Percentiles rank a stretch among this genome's conserved stretches.
phyloP scores from a whole-genome alignment of 768 basidiomycete species.

The Amanita exitialis region DNA sequence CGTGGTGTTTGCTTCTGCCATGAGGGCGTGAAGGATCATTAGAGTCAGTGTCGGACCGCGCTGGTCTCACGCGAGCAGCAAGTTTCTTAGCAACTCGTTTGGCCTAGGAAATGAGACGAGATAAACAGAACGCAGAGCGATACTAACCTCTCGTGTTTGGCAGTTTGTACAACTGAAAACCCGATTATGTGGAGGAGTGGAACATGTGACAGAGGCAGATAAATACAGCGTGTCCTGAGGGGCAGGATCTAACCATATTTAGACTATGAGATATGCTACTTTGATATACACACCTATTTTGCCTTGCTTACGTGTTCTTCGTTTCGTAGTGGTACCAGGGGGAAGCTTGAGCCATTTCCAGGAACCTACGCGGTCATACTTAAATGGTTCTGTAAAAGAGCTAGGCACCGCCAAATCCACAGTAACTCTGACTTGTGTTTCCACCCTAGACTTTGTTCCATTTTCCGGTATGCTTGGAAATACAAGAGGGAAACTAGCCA shows the following conservation, averaged over 20 bases:
- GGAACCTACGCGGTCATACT: conserved; percentile 75
- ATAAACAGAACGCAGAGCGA: not conserved
- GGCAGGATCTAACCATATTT: conserved; percentile 41
- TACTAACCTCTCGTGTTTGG: conserved; percentile 66
- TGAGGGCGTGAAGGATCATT: conserved; percentile 33
- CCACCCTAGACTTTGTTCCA: conserved; percentile 89
- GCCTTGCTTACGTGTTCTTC: conserved; percentile 72
- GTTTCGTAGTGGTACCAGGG: conserved; percentile 76
- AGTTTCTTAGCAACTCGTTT: conserved; percentile 87
- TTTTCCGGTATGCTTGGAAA: conserved; percentile 74
- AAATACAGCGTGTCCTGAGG: conserved; percentile 65
- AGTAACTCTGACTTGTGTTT: conserved; percentile 84
- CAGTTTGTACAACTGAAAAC: conserved; percentile 85
- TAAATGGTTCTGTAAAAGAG: conserved; percentile 47
- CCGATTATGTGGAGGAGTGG: conserved; percentile 65
- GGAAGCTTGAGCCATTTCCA: conserved; percentile 87
- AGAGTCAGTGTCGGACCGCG: conserved; percentile 66
- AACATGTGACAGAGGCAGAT: conserved; percentile 67
- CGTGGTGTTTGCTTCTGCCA: conserved; percentile 37
- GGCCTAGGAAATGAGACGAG: conserved; percentile 35
- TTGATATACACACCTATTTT: conserved; percentile 51
- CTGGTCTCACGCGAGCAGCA: conserved; percentile 73
- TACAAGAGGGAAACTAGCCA: conserved; percentile 62
- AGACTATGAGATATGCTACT: conserved; percentile 6
- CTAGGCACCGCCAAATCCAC: conserved; percentile 69